These are phyloP conservation scores for Eragrostis nindensis DNA, from an alignment of 176 grass and related monocot genomes.

Conservation along the genomic window DNA sequence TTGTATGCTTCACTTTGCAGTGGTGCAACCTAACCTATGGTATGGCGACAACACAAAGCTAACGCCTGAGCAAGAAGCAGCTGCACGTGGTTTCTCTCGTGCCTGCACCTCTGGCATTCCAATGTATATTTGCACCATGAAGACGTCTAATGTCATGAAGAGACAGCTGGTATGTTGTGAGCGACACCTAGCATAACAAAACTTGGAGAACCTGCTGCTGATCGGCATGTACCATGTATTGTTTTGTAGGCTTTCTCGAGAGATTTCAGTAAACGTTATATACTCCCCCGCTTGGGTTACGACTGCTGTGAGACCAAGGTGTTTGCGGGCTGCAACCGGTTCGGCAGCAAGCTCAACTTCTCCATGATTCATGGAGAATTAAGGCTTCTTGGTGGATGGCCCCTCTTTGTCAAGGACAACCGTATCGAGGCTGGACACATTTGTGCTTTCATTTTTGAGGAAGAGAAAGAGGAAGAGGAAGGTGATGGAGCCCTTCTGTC, in stretches of 20 bases:
- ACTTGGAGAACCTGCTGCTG: background rate
- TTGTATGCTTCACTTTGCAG: background rate
- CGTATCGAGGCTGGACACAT: background rate
- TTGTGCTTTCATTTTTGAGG: conserved; percentile 10
- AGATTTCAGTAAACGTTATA: background rate
- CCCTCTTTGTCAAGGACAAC: conserved; percentile 21
- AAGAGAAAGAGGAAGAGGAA: background rate
- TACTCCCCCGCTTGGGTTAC: conserved; percentile 7
- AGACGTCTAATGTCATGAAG: conserved; percentile 14
- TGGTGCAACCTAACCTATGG: background rate
- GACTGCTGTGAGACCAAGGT: background rate
- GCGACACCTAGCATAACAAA: background rate
- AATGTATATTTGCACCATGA: conserved; percentile 27
- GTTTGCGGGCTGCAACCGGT: conserved; percentile 1
- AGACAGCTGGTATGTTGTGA: conserved; percentile 11
- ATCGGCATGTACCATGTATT: background rate
- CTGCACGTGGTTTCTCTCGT: background rate
- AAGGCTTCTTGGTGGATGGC: conserved; percentile 30
- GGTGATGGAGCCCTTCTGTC: background rate
- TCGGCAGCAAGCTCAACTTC: conserved; percentile 19
- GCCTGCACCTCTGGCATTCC: conserved; percentile 21
- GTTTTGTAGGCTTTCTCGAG: conserved; percentile 26
- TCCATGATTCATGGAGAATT: conserved; percentile 28
- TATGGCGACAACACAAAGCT: conserved; percentile 13
- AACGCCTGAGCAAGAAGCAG: background rate